Base-by-base conservation (phyloP, 805 yeast species). In the Saccharomyces paradoxus region DNA sequence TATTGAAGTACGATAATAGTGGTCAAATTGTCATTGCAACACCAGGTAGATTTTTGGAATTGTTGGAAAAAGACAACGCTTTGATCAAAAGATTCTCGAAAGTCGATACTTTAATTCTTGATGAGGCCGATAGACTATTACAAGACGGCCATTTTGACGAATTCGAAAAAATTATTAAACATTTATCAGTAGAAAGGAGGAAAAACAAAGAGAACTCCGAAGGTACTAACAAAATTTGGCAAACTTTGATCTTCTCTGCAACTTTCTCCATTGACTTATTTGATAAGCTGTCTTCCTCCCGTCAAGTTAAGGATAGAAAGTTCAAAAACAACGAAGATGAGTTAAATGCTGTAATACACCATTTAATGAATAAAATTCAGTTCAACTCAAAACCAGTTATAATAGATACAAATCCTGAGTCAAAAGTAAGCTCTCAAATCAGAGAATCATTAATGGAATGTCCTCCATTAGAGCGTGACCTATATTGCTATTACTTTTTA, bases 61-160 rank as follows among this genome's bases (percentile, higher is more conserved):
- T 87, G n/a, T 58, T 86, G 21, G 89, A 88, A 68, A 84, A 83
- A 58, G 78, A 81, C 55, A 79, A 75, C 41, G 64, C 64, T 1
- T 51, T 77, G 50, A 67, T 78, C 13, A 63, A 69, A 29, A 66
- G 75, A 63, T 70, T 83, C 56, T 67, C 75, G 21, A 64, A 72
- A 27, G 67, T 80, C 22, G 78, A 81, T 30, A 69, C 77, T 2
- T 64, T 83, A 26, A 96, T 91, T 0, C 75, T 92, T 31, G 99
- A 94, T 75, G 99, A 94, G 70, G 99, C 99, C 12, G 99, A 94
- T 74, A 78, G 99, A 69, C 74, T 94, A 58, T 76, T 94, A 51
- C 97, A 92, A 70, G 96, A 91, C 65, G 97, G 98, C 2, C 98
- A 91, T 71, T 94, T 92, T 67, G 95, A 89, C 56, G 99, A 94